Evolutionary conservation across 1,139 yeast species (phyloP), one percentile per base, ranked within the genome.

Genomic region (Nakaseomyces kungkrabaensis): DNA sequence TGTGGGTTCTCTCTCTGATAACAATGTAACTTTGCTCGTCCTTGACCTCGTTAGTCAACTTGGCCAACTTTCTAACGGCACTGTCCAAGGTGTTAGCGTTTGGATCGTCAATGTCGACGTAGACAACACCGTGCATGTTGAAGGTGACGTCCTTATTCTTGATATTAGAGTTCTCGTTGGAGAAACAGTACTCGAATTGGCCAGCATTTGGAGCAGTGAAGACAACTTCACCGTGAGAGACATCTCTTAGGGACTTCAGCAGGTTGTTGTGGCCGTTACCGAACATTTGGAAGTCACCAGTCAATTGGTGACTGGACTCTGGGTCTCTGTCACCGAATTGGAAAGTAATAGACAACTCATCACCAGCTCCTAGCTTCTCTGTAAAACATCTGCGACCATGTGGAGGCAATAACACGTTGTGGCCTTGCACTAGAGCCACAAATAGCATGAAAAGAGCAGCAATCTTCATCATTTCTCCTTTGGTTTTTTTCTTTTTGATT

Each of bases 251-350:
- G 53, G 76, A 71, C 59, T 74, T 72, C 47, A 60, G 49, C n/a
- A 58, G 60, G 11, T 53, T 55, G 44, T 59, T 56, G 6, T 17
- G 22, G 22, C 57, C 56, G n/a, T 68, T 56, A 17, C 65, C 62
- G 42, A 60, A 58, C 11, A 76, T 72, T 71, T 76, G 72, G 68
- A 92, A 89, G 66, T 89, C 96, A 53, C 88, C 82, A 33, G 72
- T 77, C 56, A 82, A 74, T 68, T 89, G 96, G 56, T 83, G 87
- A 41, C 85, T 77, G 50, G 90, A 80, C 56, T 75, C 74, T 45
- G 90, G 85, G 63, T 87, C 84, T 69, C 97, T 80, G 62, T 92
- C 88, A 55, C 97, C 97, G 46, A 87, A 95, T 72, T 92, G 98
- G 78, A 85, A 92, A 49, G 89, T 78, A 54, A 92, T 82, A 26